Evolutionary conservation across 345 rosid genomes (phyloP).

Genomic region (Sisymbrium irio): DNA sequence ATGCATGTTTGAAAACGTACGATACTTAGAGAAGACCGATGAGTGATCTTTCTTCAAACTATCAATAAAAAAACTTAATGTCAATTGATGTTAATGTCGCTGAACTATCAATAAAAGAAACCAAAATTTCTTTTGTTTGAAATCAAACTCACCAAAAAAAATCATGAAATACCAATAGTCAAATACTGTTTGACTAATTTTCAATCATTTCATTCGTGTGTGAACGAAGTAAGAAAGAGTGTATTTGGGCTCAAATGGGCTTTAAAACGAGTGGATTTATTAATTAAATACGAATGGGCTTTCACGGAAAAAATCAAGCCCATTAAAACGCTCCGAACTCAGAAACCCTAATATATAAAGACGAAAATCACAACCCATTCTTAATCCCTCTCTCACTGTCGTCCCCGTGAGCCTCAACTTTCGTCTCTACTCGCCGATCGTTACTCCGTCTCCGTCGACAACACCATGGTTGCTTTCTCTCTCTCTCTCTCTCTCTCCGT

Average conservation of each 20-base stretch:
- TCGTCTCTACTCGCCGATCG: neutral
- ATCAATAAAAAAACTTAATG: too few relatives aligned
- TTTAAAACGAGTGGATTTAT: neutral
- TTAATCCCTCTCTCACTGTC: slow-evolving; percentile 1
- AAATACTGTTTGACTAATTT: too few relatives aligned
- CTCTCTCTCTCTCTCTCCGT: neutral
- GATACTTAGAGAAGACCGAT: neutral
- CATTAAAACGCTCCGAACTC: slow-evolving; percentile 2
- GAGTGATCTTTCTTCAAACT: too few relatives aligned
- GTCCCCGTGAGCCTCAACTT: slow-evolving; percentile 5
- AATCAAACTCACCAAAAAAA: neutral
- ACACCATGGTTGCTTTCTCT: slow-evolving; percentile 22
- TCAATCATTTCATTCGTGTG: too few relatives aligned
- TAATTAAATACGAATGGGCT: neutral
- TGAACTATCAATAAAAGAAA: neutral
- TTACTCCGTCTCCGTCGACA: slow-evolving; percentile 11
- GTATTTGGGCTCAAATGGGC: neutral
- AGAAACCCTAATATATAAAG: slow-evolving; percentile 31
- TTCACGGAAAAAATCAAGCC: neutral
- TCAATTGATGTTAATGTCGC: neutral
- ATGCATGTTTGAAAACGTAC: neutral
- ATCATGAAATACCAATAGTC: neutral
- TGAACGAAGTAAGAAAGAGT: neutral
- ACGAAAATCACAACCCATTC: neutral
- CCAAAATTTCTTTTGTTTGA: neutral